Conservation (phyloP, 371 early-diverging fungal species). For the Basidiobolus meristosporus region DNA sequence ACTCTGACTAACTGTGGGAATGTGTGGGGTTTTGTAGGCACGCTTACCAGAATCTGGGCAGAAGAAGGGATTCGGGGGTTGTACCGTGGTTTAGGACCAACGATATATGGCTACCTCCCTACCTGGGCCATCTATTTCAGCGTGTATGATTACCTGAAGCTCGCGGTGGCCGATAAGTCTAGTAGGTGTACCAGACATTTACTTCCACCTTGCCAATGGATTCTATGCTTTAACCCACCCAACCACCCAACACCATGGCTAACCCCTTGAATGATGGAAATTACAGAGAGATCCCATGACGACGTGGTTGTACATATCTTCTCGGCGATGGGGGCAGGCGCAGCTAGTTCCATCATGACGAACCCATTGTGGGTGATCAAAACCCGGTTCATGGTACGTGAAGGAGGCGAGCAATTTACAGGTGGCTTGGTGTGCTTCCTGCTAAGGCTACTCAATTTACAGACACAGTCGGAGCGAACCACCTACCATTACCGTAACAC, state of each 20-base stretch:
- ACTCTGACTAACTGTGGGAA: too few species aligned
- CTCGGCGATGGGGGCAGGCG: slow-evolving; percentile 72
- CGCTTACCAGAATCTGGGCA: slow-evolving; percentile 49
- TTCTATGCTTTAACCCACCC: too few species aligned
- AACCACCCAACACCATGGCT: too few species aligned
- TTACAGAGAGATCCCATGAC: too few species aligned
- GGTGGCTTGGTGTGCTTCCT: not conserved
- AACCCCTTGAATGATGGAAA: too few species aligned
- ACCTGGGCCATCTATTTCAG: slow-evolving; percentile 86
- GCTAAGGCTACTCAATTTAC: not conserved
- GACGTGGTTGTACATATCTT: slow-evolving; percentile 61
- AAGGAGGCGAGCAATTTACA: too few species aligned
- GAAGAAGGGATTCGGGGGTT: slow-evolving; percentile 80
- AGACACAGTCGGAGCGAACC: slow-evolving; percentile 52
- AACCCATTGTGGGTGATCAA: slow-evolving; percentile 91
- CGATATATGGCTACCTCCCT: slow-evolving; percentile 73
- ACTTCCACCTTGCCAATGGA: too few species aligned
- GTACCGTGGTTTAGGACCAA: slow-evolving; percentile 78
- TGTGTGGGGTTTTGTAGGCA: too few species aligned
- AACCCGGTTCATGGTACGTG: slow-evolving; percentile 73
- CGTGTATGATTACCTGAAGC: slow-evolving; percentile 44
- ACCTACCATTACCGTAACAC: slow-evolving; percentile 51
- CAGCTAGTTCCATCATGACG: slow-evolving; percentile 50
- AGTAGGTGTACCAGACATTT: too few species aligned
- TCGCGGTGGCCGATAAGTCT: slow-evolving; percentile 6